phyloP scores from a whole-genome alignment of 225 moss, liverwort and hornwort genomes.

The Straminergon stramineum region DNA sequence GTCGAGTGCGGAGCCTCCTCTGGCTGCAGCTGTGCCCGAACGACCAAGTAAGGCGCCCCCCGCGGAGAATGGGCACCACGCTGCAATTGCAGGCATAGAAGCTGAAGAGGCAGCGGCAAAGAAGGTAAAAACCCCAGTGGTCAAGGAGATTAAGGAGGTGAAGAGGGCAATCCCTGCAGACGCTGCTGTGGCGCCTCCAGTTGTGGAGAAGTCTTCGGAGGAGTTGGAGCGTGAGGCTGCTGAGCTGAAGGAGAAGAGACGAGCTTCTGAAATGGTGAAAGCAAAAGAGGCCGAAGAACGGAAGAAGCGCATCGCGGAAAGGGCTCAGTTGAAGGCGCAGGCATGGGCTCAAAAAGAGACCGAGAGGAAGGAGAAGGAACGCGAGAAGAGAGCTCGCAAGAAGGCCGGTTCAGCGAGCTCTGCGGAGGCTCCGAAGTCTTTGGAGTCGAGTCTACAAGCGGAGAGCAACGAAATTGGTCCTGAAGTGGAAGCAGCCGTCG shows the following conservation, averaged over 20 bases:
- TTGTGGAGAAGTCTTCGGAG: not conserved
- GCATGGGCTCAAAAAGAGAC: slow-evolving; percentile 70
- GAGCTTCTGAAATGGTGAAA: slow-evolving; percentile 65
- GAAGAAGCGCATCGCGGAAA: slow-evolving; percentile 54
- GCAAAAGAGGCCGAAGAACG: slow-evolving; percentile 79
- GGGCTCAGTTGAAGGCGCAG: slow-evolving; percentile 52
- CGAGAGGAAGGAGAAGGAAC: slow-evolving; percentile 66
- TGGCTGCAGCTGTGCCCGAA: not conserved
- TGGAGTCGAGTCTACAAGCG: not conserved
- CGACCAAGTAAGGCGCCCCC: not conserved
- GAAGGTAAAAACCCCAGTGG: not conserved
- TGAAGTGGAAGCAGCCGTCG: not conserved
- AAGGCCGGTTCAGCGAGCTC: slow-evolving; percentile 22
- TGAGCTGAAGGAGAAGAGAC: slow-evolving; percentile 54
- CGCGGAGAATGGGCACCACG: not conserved
- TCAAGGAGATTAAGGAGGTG: not conserved
- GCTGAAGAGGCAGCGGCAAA: not conserved
- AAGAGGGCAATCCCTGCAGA: not conserved
- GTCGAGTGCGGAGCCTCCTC: not conserved
- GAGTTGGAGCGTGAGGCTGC: slow-evolving; percentile 40
- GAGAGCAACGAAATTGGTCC: not conserved
- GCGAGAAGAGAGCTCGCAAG: slow-evolving; percentile 61
- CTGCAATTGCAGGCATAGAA: not conserved
- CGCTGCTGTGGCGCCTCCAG: not conserved
- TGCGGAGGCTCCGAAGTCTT: not conserved